A percentile compares a stretch with the other conserved stretches of the same genome.
Conservation (phyloP, 2,329 filamentous ascomycete genomes). For the Xylaria polymorpha region DNA sequence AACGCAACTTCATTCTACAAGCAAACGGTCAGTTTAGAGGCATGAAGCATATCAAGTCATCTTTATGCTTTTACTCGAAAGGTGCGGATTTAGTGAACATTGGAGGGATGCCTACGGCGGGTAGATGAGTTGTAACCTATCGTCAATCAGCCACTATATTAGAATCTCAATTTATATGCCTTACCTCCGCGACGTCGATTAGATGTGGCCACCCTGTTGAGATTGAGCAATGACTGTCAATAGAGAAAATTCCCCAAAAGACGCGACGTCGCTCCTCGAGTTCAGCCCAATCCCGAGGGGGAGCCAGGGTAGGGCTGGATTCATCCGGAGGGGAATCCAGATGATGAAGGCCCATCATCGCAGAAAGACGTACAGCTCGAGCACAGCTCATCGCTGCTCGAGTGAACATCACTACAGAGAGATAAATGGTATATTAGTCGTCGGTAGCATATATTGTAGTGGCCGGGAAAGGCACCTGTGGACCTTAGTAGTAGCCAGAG, state of each 20-base stretch:
- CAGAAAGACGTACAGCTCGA: conserved; percentile 72
- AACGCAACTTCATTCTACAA: conserved; percentile 79
- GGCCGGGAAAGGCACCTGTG: background rate
- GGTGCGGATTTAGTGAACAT: background rate
- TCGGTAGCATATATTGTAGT: background rate
- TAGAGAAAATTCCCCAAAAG: conserved; percentile 87
- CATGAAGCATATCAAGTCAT: background rate
- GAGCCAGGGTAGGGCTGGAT: conserved; percentile 75
- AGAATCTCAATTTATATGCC: conserved; percentile 22
- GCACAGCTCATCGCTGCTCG: conserved; percentile 86
- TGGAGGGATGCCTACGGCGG: conserved; percentile 52
- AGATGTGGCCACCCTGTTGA: conserved; percentile 91
- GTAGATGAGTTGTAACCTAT: conserved; percentile 82
- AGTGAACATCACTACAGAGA: conserved; percentile 74
- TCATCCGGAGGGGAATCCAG: conserved; percentile 47
- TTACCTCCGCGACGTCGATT: conserved; percentile 77
- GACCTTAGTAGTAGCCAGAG: background rate
- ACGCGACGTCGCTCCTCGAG: conserved; percentile 82
- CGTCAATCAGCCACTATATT: conserved; percentile 29
- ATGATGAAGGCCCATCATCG: conserved; percentile 71
- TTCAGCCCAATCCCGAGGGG: conserved; percentile 84
- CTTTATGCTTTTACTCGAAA: background rate
- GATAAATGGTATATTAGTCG: conserved; percentile 1
- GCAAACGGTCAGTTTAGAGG: conserved; percentile 32
- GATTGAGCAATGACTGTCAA: conserved; percentile 86